Percentiles rank a stretch among this genome's conserved stretches.
phyloP scores from a whole-genome alignment of 495 filamentous ascomycete genomes.

The Cenococcum geophilum region DNA sequence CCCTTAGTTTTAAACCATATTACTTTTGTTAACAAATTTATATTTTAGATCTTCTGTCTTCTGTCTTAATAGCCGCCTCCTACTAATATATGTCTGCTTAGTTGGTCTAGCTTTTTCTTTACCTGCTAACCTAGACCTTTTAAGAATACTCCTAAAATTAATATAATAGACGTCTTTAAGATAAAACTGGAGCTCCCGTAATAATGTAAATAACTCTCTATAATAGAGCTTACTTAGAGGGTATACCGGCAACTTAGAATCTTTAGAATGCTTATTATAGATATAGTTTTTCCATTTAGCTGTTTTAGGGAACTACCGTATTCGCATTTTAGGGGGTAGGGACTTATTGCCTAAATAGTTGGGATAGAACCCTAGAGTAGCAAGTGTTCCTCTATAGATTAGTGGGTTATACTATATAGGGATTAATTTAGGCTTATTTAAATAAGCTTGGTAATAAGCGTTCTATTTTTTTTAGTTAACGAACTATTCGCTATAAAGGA shows the following conservation, averaged over 20 bases:
- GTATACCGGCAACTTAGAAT: conserved; percentile 10
- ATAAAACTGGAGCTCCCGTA: conserved; percentile 9
- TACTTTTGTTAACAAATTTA: too few relatives aligned
- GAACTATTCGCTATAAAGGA: conserved; percentile 1
- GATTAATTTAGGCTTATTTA: conserved; percentile 11
- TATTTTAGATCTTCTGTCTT: too few relatives aligned
- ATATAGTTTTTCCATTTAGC: too few relatives aligned
- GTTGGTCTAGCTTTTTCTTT: too few relatives aligned
- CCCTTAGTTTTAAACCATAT: too few relatives aligned
- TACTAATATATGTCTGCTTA: too few relatives aligned
- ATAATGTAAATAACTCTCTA: conserved; percentile 14
- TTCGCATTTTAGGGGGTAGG: conserved; percentile 6
- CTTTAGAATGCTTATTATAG: conserved; percentile 14
- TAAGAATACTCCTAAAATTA: conserved; percentile 8
- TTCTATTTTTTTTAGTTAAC: conserved; percentile 7
- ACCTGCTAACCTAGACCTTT: conserved; percentile 4
- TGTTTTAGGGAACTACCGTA: conserved; percentile 6
- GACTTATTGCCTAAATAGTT: conserved; percentile 12
- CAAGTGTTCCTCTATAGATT: conserved; percentile 9
- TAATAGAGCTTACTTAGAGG: conserved; percentile 10
- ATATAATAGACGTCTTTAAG: conserved; percentile 13
- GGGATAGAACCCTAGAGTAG: conserved; percentile 9
- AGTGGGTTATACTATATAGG: conserved; percentile 7
- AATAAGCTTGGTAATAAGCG: conserved; percentile 7
- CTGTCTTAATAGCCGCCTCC: too few relatives aligned